Evolutionary conservation across 2,329 filamentous ascomycete genomes (phyloP).

Genomic region (Botrytis aclada): DNA sequence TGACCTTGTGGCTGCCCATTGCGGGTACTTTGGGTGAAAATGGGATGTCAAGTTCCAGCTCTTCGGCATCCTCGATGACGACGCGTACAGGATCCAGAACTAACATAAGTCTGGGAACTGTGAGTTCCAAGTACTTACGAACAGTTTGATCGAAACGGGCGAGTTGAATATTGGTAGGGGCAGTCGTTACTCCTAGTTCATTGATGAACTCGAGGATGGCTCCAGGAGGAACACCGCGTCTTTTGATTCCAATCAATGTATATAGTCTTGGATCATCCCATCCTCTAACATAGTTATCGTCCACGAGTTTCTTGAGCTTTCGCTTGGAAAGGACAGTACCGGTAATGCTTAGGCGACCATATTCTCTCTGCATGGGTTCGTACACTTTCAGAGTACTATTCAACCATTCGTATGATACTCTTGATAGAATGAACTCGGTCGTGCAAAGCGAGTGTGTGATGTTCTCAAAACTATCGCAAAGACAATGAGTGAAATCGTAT

Average conservation of each 20-base stretch:
- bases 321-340: slow-evolving; percentile 88
- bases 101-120: slow-evolving; percentile 85
- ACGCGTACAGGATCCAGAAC: slow-evolving; percentile 83
- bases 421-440: slow-evolving; percentile 81
- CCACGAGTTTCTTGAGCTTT: slow-evolving; percentile 75
- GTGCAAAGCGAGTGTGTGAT: slow-evolving; percentile 94
- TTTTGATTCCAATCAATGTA: slow-evolving; percentile 78
- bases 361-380: slow-evolving; percentile 92
- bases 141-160: slow-evolving; percentile 81
- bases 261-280: slow-evolving; percentile 93
- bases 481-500: slow-evolving; percentile 87
- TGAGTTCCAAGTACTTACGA: slow-evolving; percentile 80
- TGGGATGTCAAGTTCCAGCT: slow-evolving; percentile 67
- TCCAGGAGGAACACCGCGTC: slow-evolving; percentile 82
- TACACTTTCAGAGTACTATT: slow-evolving; percentile 80
- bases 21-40: slow-evolving; percentile 79
- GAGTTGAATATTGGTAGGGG: slow-evolving; percentile 74
- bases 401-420: slow-evolving; percentile 88
- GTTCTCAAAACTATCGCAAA: slow-evolving; percentile 87
- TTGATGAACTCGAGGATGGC: slow-evolving; percentile 88
- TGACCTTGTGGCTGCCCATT: slow-evolving; percentile 58
- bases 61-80: slow-evolving; percentile 73
- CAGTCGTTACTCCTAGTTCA: slow-evolving; percentile 86
- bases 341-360: slow-evolving; percentile 70
- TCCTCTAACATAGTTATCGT: slow-evolving; percentile 71